Conservation (phyloP, 305 asterid species). For the Stenogyne calaminthoides region DNA sequence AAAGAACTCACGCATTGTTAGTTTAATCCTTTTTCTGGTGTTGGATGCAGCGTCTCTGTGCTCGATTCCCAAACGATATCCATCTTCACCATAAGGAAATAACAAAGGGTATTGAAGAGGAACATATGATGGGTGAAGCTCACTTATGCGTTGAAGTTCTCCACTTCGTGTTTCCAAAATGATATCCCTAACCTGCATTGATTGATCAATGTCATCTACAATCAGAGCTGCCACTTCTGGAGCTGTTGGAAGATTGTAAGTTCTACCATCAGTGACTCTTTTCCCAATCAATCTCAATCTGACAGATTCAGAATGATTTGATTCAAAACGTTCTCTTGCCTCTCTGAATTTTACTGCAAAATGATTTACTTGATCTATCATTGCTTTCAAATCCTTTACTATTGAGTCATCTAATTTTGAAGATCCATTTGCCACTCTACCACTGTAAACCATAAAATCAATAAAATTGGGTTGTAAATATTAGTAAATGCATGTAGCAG, state of each 20-base stretch:
- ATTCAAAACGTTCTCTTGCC: background rate
- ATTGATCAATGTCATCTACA: background rate
- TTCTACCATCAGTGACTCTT: background rate
- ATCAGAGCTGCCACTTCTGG: background rate
- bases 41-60: background rate
- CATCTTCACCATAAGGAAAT: background rate
- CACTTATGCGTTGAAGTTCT: background rate
- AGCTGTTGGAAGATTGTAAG: background rate
- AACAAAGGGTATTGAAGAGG: background rate
- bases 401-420: background rate
- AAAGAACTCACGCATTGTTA: background rate
- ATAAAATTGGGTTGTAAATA: too few relatives aligned
- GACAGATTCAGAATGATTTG: background rate
- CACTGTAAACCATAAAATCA: too few relatives aligned
- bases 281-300: background rate
- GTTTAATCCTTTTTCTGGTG: background rate
- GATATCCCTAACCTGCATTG: background rate
- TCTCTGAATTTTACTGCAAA: background rate
- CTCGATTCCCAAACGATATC: background rate
- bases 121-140: background rate
- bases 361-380: background rate
- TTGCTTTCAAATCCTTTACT: background rate
- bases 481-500: too few relatives aligned
- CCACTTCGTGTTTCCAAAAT: background rate
- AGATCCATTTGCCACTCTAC: background rate